Conservation (phyloP, 1,284 basidiomycete species). For the Microstroma glucosiphilum region DNA sequence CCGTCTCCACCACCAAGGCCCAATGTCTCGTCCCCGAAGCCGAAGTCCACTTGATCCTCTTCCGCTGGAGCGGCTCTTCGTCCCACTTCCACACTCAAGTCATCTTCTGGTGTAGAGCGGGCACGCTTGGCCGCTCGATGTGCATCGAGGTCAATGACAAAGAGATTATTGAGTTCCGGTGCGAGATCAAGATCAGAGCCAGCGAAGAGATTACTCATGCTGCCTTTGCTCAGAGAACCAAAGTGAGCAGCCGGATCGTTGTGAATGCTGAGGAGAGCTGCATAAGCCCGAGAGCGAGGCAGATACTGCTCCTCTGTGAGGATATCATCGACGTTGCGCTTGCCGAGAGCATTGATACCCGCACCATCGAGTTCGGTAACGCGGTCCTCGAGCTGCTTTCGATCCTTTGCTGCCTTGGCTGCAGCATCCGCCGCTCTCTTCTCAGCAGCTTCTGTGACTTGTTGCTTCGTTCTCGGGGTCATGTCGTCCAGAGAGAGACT, state of each 20-base stretch:
- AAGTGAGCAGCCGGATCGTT: constrained; percentile 78
- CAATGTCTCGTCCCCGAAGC: constrained; percentile 21
- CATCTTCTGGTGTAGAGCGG: constrained; percentile 39
- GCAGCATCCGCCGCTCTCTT: constrained; percentile 28
- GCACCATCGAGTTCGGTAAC: constrained; percentile 56
- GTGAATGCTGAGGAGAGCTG: constrained; percentile 74
- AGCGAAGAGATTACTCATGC: constrained; percentile 64
- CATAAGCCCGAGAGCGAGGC: constrained; percentile 70
- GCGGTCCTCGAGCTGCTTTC: constrained; percentile 53
- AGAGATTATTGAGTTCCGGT: constrained; percentile 72
- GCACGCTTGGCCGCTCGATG: constrained; percentile 43
- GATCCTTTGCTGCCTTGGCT: constrained; percentile 22
- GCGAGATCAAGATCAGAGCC: constrained; percentile 68
- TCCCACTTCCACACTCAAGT: constrained; percentile 44
- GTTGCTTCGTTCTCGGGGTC: constrained; percentile 57
- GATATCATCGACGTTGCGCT: constrained; percentile 65
- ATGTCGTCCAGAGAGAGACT: constrained; percentile 50
- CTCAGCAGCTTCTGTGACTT: constrained; percentile 35
- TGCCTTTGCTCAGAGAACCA: constrained; percentile 61
- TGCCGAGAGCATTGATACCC: constrained; percentile 53
- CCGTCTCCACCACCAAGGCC: neutral
- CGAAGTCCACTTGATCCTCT: constrained; percentile 22
- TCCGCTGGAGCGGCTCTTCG: constrained; percentile 17
- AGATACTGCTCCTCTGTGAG: constrained; percentile 67
- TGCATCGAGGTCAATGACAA: constrained; percentile 66